Evolutionary conservation across 208 protist genomes (phyloP).

Genomic region (Crithidia sp.): DNA sequence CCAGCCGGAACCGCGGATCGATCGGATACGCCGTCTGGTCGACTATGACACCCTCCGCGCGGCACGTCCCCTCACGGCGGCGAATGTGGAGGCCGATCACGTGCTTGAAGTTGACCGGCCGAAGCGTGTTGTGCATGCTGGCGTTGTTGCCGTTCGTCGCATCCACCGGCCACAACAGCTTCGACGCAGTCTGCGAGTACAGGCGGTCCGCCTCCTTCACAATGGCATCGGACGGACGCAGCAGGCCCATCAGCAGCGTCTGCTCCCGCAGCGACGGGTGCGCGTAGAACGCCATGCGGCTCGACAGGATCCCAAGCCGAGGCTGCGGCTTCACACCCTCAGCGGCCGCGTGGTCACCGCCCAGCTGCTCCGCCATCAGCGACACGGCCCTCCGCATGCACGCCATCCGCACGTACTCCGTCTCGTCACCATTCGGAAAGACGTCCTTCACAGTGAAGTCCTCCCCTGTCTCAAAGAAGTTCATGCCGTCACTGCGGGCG

Average conservation of each 20-base stretch:
- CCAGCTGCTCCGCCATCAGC: too few species aligned
- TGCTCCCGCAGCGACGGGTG: slow-evolving; percentile 7
- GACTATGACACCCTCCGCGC: not conserved
- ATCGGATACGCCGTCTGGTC: not conserved
- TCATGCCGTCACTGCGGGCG: too few species aligned
- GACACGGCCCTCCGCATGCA: too few species aligned
- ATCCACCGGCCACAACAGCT: slow-evolving; percentile 1
- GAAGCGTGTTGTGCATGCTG: not conserved
- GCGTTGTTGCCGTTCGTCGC: not conserved
- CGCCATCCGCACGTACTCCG: too few species aligned
- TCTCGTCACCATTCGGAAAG: too few species aligned
- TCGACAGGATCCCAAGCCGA: slow-evolving; percentile 1
- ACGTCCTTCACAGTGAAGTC: too few species aligned
- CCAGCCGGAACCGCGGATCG: not conserved
- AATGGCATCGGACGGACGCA: slow-evolving; percentile 4
- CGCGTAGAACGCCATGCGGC: slow-evolving; percentile 17
- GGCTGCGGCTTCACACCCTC: not conserved
- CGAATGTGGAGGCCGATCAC: slow-evolving; percentile 13
- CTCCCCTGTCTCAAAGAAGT: too few species aligned
- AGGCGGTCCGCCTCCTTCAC: slow-evolving; percentile 6
- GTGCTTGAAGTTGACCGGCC: not conserved
- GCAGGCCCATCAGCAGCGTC: slow-evolving; percentile 23
- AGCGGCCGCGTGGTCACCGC: not conserved
- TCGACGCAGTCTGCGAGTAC: not conserved
- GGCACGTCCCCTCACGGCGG: slow-evolving; percentile 7